These are phyloP conservation scores for Leishmania amazonensis DNA, from an alignment of 208 protist species.

Conservation along the genomic window DNA sequence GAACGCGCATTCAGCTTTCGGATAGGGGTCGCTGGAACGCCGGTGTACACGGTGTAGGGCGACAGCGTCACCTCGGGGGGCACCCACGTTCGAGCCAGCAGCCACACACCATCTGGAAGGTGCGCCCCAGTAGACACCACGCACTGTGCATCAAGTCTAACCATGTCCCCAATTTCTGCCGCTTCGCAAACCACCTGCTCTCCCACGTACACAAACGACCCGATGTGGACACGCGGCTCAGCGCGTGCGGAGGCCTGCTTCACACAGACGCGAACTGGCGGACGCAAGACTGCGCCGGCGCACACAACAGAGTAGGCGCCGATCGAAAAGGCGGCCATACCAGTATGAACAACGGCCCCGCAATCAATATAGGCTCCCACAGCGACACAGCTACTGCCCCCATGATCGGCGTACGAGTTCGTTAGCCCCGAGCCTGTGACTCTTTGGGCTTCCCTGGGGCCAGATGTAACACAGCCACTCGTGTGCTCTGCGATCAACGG, in stretches of 20 bases:
- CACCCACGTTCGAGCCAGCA: slow-evolving; percentile 50
- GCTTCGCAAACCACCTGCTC: slow-evolving; percentile 59
- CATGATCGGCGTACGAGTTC: slow-evolving; percentile 11
- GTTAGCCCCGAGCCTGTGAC: slow-evolving; percentile 13
- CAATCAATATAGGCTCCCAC: not conserved
- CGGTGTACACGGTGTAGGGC: slow-evolving; percentile 63
- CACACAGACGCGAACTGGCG: slow-evolving; percentile 48
- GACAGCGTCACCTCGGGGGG: slow-evolving; percentile 52
- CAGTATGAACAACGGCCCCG: slow-evolving; percentile 37
- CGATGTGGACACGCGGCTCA: slow-evolving; percentile 34
- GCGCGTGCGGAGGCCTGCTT: slow-evolving; percentile 38
- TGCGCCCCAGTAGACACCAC: slow-evolving; percentile 52
- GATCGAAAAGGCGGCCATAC: slow-evolving; percentile 17
- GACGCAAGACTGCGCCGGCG: slow-evolving; percentile 44
- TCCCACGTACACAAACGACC: slow-evolving; percentile 56
- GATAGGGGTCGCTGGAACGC: slow-evolving; percentile 45
- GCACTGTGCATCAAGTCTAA: slow-evolving; percentile 61
- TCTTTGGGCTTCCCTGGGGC: not conserved
- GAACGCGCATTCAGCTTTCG: slow-evolving; percentile 41
- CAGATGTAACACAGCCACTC: not conserved
- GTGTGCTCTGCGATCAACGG: not conserved
- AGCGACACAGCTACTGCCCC: not conserved
- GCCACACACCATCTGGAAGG: slow-evolving; percentile 67
- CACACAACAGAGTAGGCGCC: slow-evolving; percentile 39
- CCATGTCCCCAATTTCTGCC: slow-evolving; percentile 47